Conservation (phyloP, 176 grass and related monocot genomes). For the Oryza nivara region DNA sequence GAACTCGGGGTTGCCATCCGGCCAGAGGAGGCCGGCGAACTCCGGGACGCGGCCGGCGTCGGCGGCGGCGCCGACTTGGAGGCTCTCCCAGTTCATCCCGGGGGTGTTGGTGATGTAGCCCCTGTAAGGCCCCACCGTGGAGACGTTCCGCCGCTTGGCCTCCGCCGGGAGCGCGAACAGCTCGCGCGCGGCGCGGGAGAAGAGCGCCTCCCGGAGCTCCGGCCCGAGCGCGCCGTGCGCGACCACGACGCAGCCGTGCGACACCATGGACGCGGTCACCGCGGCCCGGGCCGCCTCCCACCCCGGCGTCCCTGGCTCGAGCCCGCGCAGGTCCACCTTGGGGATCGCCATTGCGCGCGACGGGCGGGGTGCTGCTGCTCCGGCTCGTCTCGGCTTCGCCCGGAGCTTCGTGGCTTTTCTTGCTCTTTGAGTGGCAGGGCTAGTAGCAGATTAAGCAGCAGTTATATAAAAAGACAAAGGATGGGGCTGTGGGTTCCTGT, state of each 20-base stretch:
- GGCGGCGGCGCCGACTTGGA: background rate
- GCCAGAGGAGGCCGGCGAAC: constrained; percentile 44
- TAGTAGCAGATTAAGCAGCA: no score
- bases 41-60: background rate
- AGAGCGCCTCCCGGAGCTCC: constrained; percentile 37
- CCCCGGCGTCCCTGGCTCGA: background rate
- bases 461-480: no score
- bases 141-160: constrained; percentile 30
- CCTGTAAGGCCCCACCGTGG: background rate
- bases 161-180: constrained; percentile 45
- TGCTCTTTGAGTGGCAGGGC: no score
- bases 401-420: no score
- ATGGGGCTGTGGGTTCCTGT: no score
- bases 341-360: no score
- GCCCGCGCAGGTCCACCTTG: no score
- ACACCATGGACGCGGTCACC: constrained; percentile 34
- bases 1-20: constrained; percentile 40
- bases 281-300: constrained; percentile 35
- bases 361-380: no score
- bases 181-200: constrained; percentile 27
- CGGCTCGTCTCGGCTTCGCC: no score
- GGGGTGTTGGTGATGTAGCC: constrained; percentile 42
- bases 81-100: constrained; percentile 40
- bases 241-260: constrained; percentile 49
- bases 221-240: constrained; percentile 23